Evolutionary conservation across 2,329 filamentous ascomycete genomes (phyloP).

Genomic region (Penicillium sp.): DNA sequence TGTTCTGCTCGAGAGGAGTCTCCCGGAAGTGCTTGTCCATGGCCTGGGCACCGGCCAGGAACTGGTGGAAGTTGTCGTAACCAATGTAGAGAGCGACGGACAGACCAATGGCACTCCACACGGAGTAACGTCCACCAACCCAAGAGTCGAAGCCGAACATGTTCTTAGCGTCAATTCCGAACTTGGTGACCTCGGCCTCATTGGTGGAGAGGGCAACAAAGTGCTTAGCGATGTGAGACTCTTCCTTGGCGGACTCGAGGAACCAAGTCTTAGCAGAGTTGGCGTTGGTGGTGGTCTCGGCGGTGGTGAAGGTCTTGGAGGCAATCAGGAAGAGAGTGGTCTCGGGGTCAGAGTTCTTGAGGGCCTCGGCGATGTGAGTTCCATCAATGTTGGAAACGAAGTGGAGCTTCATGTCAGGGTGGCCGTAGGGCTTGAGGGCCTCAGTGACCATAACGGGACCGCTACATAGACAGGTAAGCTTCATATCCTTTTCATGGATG

Average conservation of each 20-base stretch:
- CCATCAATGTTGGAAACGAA: conserved; percentile 99
- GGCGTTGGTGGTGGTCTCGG: conserved; percentile 95
- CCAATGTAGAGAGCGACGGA: conserved; percentile 94
- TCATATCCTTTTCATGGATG: neutral
- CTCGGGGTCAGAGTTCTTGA: conserved; percentile 86
- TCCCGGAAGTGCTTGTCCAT: conserved; percentile 99
- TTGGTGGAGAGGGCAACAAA: conserved; percentile 98
- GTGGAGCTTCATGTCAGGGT: conserved; percentile 83
- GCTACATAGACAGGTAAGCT: conserved; percentile 48
- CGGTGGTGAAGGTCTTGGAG: conserved; percentile 99
- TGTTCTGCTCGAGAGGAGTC: conserved; percentile 90
- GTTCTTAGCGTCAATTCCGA: conserved; percentile 97
- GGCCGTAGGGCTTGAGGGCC: conserved; percentile 91
- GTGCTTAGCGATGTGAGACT: conserved; percentile 83
- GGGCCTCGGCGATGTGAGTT: conserved; percentile 93
- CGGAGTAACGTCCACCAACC: conserved; percentile 97
- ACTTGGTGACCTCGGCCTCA: conserved; percentile 92
- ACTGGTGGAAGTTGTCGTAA: conserved; percentile 96
- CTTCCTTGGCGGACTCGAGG: conserved; percentile 78
- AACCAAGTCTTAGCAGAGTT: conserved; percentile 98
- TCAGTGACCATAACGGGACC: conserved; percentile 99
- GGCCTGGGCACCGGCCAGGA: conserved; percentile 88
- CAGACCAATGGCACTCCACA: conserved; percentile 97
- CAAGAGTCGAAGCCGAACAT: conserved; percentile 99
- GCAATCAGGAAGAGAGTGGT: conserved; percentile 98